Evolutionary conservation across 352 stramenopile species (phyloP), one percentile per base, ranked within the genome.

Genomic region (Pythium aristosporum): DNA sequence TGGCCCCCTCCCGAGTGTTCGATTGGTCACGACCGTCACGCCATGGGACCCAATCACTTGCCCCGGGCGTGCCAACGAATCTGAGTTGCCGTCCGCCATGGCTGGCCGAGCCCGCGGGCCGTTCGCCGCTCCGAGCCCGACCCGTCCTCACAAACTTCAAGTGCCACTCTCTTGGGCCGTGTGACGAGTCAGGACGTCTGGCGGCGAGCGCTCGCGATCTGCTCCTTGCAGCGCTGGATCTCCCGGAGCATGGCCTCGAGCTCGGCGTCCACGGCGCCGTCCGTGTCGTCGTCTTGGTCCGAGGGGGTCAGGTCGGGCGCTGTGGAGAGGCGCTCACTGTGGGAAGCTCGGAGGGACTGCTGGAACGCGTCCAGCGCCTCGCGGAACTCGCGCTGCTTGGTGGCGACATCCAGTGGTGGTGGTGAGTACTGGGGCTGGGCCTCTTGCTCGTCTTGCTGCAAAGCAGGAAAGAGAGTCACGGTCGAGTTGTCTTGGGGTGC

Each of bases 351-450:
- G n/a, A 88, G 55, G n/a, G 71, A 88, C 48, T 65, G 66, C 46
- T 76, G 76, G 57, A 86, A 85, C 51, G 83, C 75, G 57, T 67
- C 54, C 21, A 88, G 57, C 8, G 79, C 77, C 5, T 63, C 58
- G 0, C 76, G 59, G 59, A 86, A 86, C 64, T 85, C 77, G 13
- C 67, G 46, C 21, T 77, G 74, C 46, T 80, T 76, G 15, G 47
- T 25, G 23, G 57, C 30, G 46, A 51, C 20, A 8, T 52, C 7
- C 2, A 25, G 44, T 50, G 44, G 44, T 10, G 18, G 6, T 13
- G 44, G 34, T 39, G 11, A 10, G 34, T 15, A 13, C 34, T 10
- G 8, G 15, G 37, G 51, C 28, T 61, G 44, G 28, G 63, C 39
- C 23, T 63, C 57, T 13, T 23, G 23, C 13, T 71, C 52, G 3